Conservation (phyloP, 495 filamentous ascomycete species). For the Penicillium daleae region DNA sequence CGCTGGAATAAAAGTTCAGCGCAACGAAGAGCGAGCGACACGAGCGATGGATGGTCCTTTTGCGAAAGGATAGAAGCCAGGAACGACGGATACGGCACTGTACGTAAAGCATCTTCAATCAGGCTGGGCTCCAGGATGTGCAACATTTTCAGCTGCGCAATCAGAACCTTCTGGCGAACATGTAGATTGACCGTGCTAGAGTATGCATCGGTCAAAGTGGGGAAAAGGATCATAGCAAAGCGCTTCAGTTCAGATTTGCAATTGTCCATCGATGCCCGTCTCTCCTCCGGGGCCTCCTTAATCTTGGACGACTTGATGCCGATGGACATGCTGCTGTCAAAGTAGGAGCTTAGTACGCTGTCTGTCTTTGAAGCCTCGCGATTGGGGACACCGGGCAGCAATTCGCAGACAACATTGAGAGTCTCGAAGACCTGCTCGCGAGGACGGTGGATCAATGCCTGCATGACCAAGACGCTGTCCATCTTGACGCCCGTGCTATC, state of each 20-base stretch:
- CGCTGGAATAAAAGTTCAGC: conserved; percentile 85
- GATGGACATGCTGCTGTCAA: conserved; percentile 38
- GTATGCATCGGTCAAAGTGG: conserved; percentile 95
- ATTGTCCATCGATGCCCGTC: conserved; percentile 72
- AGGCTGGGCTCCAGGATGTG: conserved; percentile 88
- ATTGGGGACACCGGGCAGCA: conserved; percentile 65
- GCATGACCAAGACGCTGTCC: conserved; percentile 98
- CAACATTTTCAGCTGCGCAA: conserved; percentile 96
- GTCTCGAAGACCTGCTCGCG: conserved; percentile 97
- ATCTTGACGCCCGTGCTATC: conserved; percentile 87
- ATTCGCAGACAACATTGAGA: conserved; percentile 95
- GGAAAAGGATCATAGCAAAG: conserved; percentile 93
- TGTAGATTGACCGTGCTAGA: conserved; percentile 97
- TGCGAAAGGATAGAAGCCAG: conserved; percentile 94
- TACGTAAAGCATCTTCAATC: conserved; percentile 82
- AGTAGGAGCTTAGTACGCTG: conserved; percentile 55
- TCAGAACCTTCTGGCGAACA: conserved; percentile 95
- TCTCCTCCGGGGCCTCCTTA: conserved; percentile 74
- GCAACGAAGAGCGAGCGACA: conserved; percentile 84
- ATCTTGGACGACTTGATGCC: conserved; percentile 43
- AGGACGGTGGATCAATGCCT: conserved; percentile 95
- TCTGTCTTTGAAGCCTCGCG: conserved; percentile 50
- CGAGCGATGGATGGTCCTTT: conserved; percentile 86
- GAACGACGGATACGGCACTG: conserved; percentile 96
- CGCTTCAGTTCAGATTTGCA: conserved; percentile 87